phyloP scores from a whole-genome alignment of 108 stramenopile genomes.

The Stephanodiscus minutulus region DNA sequence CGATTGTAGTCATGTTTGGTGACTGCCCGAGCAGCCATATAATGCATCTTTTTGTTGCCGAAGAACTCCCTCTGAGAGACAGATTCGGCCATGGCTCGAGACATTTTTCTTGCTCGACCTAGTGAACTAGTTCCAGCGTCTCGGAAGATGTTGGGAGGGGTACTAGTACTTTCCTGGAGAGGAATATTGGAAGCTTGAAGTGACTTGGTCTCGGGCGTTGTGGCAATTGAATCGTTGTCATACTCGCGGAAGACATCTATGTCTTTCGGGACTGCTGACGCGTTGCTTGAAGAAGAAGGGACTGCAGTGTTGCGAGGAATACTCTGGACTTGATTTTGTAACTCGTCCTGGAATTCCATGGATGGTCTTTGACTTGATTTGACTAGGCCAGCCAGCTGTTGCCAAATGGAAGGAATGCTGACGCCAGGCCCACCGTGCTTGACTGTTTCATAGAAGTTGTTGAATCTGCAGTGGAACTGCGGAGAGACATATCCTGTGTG shows the following conservation, averaged over 20 bases:
- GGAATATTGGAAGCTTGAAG: too few species aligned
- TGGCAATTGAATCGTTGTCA: too few species aligned
- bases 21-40: not conserved
- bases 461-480: constrained; percentile 30
- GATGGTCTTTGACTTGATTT: not conserved
- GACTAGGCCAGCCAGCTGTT: not conserved
- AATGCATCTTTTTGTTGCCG: not conserved
- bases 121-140: constrained; percentile 7
- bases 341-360: not conserved
- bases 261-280: too few species aligned
- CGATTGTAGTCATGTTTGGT: not conserved
- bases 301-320: not conserved
- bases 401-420: not conserved
- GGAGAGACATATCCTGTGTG: constrained; percentile 42
- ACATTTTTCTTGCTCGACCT: not conserved
- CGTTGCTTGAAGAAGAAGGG: not conserved
- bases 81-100: constrained; percentile 1
- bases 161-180: too few species aligned
- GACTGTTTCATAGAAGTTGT: constrained; percentile 29
- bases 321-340: not conserved
- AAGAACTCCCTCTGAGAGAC: not conserved
- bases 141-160: not conserved
- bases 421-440: not conserved
- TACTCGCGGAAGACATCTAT: too few species aligned
- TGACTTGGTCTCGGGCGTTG: too few species aligned